Evolutionary conservation across 495 filamentous ascomycete genomes (phyloP).

Genomic region (Lentithecium fluviatile): DNA sequence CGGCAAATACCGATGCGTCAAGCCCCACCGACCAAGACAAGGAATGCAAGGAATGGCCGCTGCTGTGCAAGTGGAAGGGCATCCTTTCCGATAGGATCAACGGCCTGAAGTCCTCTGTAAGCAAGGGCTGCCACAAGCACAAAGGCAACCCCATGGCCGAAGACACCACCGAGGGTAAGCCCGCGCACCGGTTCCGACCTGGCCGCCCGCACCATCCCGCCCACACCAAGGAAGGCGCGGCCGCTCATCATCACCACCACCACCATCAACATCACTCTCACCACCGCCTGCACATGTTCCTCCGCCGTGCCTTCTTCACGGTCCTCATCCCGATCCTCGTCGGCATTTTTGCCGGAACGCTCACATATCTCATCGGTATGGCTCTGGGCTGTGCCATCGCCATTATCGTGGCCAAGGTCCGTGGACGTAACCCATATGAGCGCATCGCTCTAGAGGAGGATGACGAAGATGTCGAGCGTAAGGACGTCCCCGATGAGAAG

Average conservation of each 20-base stretch:
- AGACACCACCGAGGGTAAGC: constrained; percentile 18
- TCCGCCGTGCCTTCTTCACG: constrained; percentile 32
- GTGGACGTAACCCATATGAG: constrained; percentile 26
- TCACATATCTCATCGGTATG: constrained; percentile 38
- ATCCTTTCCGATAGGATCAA: constrained; percentile 29
- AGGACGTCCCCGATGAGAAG: constrained; percentile 20
- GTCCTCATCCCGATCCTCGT: constrained; percentile 37
- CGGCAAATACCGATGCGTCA: constrained; percentile 16
- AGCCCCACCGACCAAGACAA: constrained; percentile 33
- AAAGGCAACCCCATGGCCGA: constrained; percentile 30
- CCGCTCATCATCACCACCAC: too few relatives aligned
- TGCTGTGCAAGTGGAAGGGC: constrained; percentile 36
- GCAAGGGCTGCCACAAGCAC: constrained; percentile 36
- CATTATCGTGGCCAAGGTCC: constrained; percentile 29
- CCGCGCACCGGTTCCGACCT: constrained; percentile 27
- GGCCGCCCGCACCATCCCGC: constrained; percentile 22
- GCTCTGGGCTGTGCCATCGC: constrained; percentile 35
- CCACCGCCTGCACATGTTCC: constrained; percentile 25
- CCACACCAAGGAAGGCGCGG: constrained; percentile 7
- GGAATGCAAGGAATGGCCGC: constrained; percentile 35
- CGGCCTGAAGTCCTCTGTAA: constrained; percentile 19
- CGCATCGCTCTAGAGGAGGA: constrained; percentile 27
- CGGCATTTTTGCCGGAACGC: constrained; percentile 37
- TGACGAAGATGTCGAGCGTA: constrained; percentile 21
- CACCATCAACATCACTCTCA: constrained; percentile 31